A percentile compares a stretch with the other conserved stretches of the same genome.
Evolutionary conservation across 2,329 filamentous ascomycete genomes (phyloP).

Genomic region (Arthrobotrys sinensis): DNA sequence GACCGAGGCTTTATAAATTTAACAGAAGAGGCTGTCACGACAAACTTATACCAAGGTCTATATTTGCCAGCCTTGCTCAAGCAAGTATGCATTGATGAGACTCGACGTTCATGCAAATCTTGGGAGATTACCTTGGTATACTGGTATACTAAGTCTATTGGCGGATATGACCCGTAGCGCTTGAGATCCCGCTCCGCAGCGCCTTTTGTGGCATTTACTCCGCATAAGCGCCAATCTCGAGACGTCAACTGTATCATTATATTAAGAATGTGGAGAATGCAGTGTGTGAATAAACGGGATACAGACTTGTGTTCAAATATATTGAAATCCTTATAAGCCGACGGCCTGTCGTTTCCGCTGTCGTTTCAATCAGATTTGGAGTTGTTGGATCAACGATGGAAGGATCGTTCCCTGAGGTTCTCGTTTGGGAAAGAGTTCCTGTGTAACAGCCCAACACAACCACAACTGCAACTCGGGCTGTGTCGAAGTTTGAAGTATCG

Average conservation of each 20-base stretch:
- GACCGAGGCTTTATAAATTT: background rate
- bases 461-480: conserved; percentile 8
- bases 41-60: background rate
- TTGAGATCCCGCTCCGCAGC: conserved; percentile 32
- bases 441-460: conserved; percentile 49
- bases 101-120: conserved; percentile 17
- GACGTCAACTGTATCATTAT: conserved; percentile 39
- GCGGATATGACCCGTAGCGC: conserved; percentile 41
- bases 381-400: conserved; percentile 9
- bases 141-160: conserved; percentile 30
- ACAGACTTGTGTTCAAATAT: background rate
- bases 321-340: conserved; percentile 16
- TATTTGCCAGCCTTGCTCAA: conserved; percentile 2
- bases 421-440: conserved; percentile 31
- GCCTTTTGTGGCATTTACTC: conserved; percentile 43
- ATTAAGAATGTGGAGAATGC: conserved; percentile 8
- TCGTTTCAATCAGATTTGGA: conserved; percentile 1
- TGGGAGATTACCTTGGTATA: conserved; percentile 1
- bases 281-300: background rate
- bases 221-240: conserved; percentile 47
- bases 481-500: background rate
- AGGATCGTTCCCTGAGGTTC: conserved; percentile 3
- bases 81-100: conserved; percentile 7
- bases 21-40: background rate
- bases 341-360: background rate